phyloP scores from a whole-genome alignment of 495 filamentous ascomycete species.

The Trichoderma reesei region DNA sequence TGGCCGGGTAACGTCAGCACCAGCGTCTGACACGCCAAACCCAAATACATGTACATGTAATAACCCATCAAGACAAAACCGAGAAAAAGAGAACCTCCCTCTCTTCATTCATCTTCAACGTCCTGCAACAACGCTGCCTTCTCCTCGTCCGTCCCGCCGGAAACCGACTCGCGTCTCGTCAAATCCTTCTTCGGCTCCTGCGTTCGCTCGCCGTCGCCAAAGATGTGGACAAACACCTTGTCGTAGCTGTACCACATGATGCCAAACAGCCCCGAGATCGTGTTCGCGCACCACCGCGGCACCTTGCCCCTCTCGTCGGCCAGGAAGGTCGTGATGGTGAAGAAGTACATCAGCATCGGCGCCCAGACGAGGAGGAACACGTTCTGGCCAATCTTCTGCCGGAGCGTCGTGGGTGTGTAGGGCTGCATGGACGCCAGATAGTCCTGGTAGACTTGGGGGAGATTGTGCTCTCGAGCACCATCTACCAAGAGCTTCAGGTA shows the following conservation, averaged over 20 bases:
- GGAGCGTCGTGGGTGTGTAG: conserved; percentile 55
- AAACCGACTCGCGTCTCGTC: conserved; percentile 3
- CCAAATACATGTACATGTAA: background rate
- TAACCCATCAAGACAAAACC: background rate
- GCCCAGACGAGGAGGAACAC: conserved; percentile 51
- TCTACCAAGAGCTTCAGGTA: conserved; percentile 69
- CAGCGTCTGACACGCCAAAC: background rate
- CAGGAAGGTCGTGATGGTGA: conserved; percentile 39
- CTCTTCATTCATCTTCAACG: background rate
- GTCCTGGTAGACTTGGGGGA: conserved; percentile 62
- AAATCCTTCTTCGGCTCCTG: conserved; percentile 20
- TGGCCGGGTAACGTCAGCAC: background rate
- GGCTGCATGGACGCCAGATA: conserved; percentile 57
- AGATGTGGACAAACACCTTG: conserved; percentile 48
- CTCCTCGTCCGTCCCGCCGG: conserved; percentile 15
- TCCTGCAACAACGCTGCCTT: conserved; percentile 13
- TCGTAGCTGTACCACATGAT: conserved; percentile 72
- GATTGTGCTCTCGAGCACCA: conserved; percentile 65
- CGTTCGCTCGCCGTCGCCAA: conserved; percentile 87
- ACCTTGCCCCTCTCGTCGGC: conserved; percentile 53
- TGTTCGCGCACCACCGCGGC: conserved; percentile 54
- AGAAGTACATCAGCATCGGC: conserved; percentile 44
- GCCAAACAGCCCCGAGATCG: conserved; percentile 39
- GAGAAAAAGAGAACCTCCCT: background rate
- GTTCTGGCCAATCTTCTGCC: conserved; percentile 55